phyloP scores from a whole-genome alignment of 2,329 filamentous ascomycete genomes.

The Colletotrichum destructivum region DNA sequence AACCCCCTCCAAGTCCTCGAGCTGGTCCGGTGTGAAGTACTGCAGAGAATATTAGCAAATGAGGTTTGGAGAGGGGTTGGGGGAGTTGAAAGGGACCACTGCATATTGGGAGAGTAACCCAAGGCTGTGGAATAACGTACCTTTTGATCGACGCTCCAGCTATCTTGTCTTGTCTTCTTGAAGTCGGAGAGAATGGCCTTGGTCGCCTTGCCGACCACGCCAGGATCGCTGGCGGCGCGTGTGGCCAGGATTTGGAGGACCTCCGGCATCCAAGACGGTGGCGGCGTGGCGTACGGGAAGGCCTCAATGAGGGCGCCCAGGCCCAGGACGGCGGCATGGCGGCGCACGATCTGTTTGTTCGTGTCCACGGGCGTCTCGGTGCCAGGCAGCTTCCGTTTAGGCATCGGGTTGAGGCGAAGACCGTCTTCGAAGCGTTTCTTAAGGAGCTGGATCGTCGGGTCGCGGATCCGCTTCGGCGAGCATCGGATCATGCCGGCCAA shows the following conservation, averaged over 20 bases:
- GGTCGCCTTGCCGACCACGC: conserved; percentile 94
- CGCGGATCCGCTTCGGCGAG: conserved; percentile 85
- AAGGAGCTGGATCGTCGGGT: conserved; percentile 81
- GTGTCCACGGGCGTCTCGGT: conserved; percentile 80
- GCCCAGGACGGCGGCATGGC: conserved; percentile 93
- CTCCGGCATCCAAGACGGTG: conserved; percentile 94
- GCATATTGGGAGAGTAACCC: too few relatives aligned
- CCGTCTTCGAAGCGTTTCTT: conserved; percentile 84
- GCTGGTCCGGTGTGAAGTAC: conserved; percentile 91
- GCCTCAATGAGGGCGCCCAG: conserved; percentile 93
- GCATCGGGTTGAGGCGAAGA: conserved; percentile 88
- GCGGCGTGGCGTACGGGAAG: conserved; percentile 95
- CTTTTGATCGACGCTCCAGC: conserved; percentile 98
- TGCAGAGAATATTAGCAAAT: conserved; percentile 49
- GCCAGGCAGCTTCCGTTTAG: conserved; percentile 76
- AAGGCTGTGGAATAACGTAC: conserved; percentile 66
- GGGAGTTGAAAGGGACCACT: too few relatives aligned
- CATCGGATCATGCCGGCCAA: conserved; percentile 98
- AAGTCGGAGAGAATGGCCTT: conserved; percentile 96
- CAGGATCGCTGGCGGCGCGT: conserved; percentile 88
- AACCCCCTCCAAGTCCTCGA: conserved; percentile 96
- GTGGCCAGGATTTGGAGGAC: conserved; percentile 88
- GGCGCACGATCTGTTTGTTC: conserved; percentile 83
- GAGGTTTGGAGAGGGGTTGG: too few relatives aligned
- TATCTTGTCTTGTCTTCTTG: conserved; percentile 99